Evolutionary conservation across 2,329 filamentous ascomycete genomes (phyloP), one percentile per base, ranked within the genome.

Genomic region (Hysterium pulicare): DNA sequence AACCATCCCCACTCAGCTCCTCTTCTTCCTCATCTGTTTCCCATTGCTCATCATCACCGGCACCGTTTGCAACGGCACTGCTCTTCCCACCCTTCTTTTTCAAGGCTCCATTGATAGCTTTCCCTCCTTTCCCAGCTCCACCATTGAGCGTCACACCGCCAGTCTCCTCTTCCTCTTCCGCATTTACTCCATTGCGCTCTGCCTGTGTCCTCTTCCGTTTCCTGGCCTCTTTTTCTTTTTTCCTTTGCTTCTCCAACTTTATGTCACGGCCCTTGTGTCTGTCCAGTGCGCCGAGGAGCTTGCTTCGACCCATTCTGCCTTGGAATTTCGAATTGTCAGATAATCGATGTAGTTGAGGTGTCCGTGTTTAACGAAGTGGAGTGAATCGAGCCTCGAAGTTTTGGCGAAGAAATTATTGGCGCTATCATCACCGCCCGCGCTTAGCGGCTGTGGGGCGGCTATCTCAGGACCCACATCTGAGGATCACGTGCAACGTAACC

Each of bases 191-290:
- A 40, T 2, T 40, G 40, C 31, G 45, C 15, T n/a, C n/a, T n/a
- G n/a, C n/a, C n/a, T n/a, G n/a, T n/a, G n/a, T n/a, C n/a, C 33
- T 48, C 46, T 72, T 75, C 47, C 68, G 65, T 67, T 74, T 77
- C 68, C 71, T 73, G 47, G 68, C 75, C 53, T 69, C 71, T 58
- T 80, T 81, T 62, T 71, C 67, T 50, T 84, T 72, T 71, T 84
- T 87, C 63, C 82, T 81, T 64, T 91, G 86, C 66, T 87, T 82
- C 66, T 91, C 87, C 40, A 88, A 76, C 50, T 85, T 83, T 48
- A 86, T 84, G 54, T 93, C 84, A 36, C 77, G 71, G 22, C 79
- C 79, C 59, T 78, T 75, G 45, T 79, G 69, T 40, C 73, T 71
- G 51, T 82, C 77, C 17, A 84, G 73, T 35, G 79, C 78, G 33